phyloP scores from a whole-genome alignment of 2,329 filamentous ascomycete species.

The Fusarium bactridioides region DNA sequence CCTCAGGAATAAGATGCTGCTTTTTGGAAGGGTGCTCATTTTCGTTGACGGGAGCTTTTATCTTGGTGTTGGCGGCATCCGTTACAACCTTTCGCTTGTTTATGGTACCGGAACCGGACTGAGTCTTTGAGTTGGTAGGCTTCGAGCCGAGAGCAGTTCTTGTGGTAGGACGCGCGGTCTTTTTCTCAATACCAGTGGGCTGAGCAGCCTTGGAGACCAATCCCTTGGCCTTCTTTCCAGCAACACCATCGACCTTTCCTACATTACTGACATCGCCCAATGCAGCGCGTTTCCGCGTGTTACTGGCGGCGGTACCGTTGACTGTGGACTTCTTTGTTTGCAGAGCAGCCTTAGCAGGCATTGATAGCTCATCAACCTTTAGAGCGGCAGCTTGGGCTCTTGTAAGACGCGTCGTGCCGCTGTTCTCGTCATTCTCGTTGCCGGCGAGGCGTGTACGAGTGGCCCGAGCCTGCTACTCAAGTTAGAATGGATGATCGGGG shows the following conservation, averaged over 20 bases:
- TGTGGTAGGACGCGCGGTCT: slow-evolving; percentile 68
- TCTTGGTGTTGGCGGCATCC: slow-evolving; percentile 61
- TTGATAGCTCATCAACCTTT: slow-evolving; percentile 68
- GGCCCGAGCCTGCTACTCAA: slow-evolving; percentile 65
- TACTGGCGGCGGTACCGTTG: slow-evolving; percentile 57
- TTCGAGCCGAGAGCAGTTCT: slow-evolving; percentile 72
- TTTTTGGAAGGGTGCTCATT: slow-evolving; percentile 76
- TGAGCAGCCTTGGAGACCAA: slow-evolving; percentile 83
- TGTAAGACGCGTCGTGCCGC: slow-evolving; percentile 81
- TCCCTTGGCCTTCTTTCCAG: slow-evolving; percentile 78
- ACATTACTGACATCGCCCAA: slow-evolving; percentile 97
- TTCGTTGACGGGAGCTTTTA: slow-evolving; percentile 66
- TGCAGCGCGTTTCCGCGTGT: slow-evolving; percentile 77
- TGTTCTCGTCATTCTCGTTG: slow-evolving; percentile 96
- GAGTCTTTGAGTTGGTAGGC: slow-evolving; percentile 73
- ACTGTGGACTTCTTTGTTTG: slow-evolving; percentile 74
- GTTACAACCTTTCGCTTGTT: slow-evolving; percentile 73
- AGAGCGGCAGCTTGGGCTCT: slow-evolving; percentile 87
- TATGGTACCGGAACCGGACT: slow-evolving; percentile 74
- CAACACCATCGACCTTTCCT: slow-evolving; percentile 75
- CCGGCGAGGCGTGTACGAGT: slow-evolving; percentile 77
- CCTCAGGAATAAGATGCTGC: slow-evolving; percentile 50
- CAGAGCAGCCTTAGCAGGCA: slow-evolving; percentile 67
- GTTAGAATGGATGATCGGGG: slow-evolving; percentile 15
- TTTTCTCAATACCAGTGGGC: slow-evolving; percentile 79